Evolutionary conservation across 2,329 filamentous ascomycete genomes (phyloP).

Genomic region (Biscogniauxia mediterranea): DNA sequence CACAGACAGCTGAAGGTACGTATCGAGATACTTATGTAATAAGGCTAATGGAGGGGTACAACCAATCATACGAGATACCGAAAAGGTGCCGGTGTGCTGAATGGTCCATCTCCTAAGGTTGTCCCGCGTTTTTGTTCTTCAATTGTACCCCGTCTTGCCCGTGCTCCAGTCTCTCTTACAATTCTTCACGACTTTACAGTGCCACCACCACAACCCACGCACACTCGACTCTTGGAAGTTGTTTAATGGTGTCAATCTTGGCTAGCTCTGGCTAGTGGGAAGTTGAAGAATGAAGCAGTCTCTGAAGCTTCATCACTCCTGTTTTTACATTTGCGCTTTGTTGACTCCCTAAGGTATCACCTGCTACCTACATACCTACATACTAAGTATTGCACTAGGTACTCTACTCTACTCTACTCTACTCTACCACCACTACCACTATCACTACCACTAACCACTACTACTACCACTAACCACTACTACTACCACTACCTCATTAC

Average conservation of each 20-base stretch:
- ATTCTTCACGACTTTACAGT: not conserved
- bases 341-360: not conserved
- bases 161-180: too few species aligned
- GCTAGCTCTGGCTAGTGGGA: not conserved
- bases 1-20: not conserved
- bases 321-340: not conserved
- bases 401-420: too few species aligned
- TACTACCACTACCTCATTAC: too few species aligned
- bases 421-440: too few species aligned
- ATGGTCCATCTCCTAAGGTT: not conserved
- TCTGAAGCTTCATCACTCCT: slow-evolving; percentile 7
- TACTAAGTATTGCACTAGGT: too few species aligned
- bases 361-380: not conserved
- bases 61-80: not conserved
- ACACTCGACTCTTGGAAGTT: not conserved
- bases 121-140: not conserved
- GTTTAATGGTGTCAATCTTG: not conserved
- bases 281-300: slow-evolving; percentile 5
- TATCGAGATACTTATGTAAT: not conserved
- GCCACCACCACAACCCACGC: slow-evolving; percentile 5
- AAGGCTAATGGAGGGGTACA: not conserved
- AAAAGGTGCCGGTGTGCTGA: not conserved
- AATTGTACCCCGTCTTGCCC: not conserved
- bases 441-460: too few species aligned
- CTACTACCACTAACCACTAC: too few species aligned